These are phyloP conservation scores for Trametes maxima DNA, from an alignment of 768 basidiomycete genomes.

Conservation along the genomic window DNA sequence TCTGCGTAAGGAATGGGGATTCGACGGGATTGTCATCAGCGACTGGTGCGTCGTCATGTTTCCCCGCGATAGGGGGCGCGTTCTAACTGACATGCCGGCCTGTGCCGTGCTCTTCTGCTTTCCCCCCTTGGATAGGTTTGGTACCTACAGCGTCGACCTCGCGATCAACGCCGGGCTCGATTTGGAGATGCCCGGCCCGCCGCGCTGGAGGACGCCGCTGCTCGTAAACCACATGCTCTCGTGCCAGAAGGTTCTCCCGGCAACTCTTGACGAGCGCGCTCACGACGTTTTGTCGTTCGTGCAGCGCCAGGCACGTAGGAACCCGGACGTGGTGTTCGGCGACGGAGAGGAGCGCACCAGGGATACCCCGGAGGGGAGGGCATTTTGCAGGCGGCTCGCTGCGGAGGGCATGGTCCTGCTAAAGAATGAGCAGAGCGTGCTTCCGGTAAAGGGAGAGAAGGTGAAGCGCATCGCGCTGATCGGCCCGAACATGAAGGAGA, in stretches of 20 bases:
- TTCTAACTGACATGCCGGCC: neutral
- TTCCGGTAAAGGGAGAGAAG: conserved; percentile 48
- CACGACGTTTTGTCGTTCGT: conserved; percentile 55
- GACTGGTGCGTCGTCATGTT: conserved; percentile 41
- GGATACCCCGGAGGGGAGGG: conserved; percentile 52
- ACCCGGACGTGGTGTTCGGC: conserved; percentile 63
- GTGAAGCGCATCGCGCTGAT: conserved; percentile 61
- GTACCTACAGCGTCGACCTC: conserved; percentile 45
- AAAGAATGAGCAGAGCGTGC: conserved; percentile 57
- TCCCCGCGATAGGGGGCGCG: neutral
- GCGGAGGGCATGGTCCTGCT: conserved; percentile 67
- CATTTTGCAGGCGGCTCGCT: conserved; percentile 58
- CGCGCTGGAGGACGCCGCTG: conserved; percentile 42
- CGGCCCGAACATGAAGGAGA: conserved; percentile 67
- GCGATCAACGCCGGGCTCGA: conserved; percentile 51
- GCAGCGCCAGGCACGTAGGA: conserved; percentile 55
- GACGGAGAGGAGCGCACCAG: conserved; percentile 60
- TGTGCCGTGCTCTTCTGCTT: neutral
- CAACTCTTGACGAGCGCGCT: conserved; percentile 54
- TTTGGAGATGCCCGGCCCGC: conserved; percentile 50
- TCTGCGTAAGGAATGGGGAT: conserved; percentile 52
- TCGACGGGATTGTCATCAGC: conserved; percentile 49
- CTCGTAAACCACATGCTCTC: conserved; percentile 44
- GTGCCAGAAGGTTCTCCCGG: conserved; percentile 51
- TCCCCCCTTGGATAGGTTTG: conserved; percentile 35